These are phyloP conservation scores for Ophiostoma quercus DNA, from an alignment of 2,329 filamentous ascomycete genomes.

Conservation along the genomic window DNA sequence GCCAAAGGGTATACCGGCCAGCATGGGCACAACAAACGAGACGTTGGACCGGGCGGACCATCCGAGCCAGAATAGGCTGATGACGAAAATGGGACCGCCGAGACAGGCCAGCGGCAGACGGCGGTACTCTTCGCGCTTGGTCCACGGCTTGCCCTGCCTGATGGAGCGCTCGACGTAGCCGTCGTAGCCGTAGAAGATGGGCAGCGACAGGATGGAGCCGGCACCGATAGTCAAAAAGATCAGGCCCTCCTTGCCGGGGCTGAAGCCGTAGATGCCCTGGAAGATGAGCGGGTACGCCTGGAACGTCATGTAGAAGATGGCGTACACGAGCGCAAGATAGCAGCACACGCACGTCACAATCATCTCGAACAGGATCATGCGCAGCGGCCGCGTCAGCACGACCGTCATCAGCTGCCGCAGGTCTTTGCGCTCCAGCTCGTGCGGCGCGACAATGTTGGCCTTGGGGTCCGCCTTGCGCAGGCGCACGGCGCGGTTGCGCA, in stretches of 20 bases:
- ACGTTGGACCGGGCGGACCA: slow-evolving; percentile 49
- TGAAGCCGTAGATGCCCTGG: slow-evolving; percentile 56
- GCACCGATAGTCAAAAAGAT: slow-evolving; percentile 63
- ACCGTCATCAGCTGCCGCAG: slow-evolving; percentile 57
- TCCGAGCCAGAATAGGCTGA: slow-evolving; percentile 57
- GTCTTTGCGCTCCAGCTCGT: slow-evolving; percentile 57
- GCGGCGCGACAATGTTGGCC: slow-evolving; percentile 49
- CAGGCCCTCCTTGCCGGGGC: slow-evolving; percentile 59
- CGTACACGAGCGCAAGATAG: slow-evolving; percentile 67
- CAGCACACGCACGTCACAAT: slow-evolving; percentile 65
- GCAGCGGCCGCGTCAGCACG: slow-evolving; percentile 65
- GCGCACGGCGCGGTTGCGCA: slow-evolving; percentile 51
- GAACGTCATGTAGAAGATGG: slow-evolving; percentile 66
- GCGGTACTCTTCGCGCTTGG: slow-evolving; percentile 58
- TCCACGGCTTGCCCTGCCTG: slow-evolving; percentile 49
- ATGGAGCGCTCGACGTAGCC: slow-evolving; percentile 50
- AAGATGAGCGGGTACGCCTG: slow-evolving; percentile 71
- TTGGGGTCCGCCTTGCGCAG: slow-evolving; percentile 51
- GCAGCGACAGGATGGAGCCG: slow-evolving; percentile 55
- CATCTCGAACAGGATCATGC: slow-evolving; percentile 67
- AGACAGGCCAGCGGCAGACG: slow-evolving; percentile 67
- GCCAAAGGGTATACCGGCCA: slow-evolving; percentile 58
- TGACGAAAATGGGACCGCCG: slow-evolving; percentile 58
- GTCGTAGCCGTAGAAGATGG: slow-evolving; percentile 63
- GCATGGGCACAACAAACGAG: slow-evolving; percentile 51